Evolutionary conservation across 169 alveolate species (phyloP).

Genomic region (Sarcocystis neurona): DNA sequence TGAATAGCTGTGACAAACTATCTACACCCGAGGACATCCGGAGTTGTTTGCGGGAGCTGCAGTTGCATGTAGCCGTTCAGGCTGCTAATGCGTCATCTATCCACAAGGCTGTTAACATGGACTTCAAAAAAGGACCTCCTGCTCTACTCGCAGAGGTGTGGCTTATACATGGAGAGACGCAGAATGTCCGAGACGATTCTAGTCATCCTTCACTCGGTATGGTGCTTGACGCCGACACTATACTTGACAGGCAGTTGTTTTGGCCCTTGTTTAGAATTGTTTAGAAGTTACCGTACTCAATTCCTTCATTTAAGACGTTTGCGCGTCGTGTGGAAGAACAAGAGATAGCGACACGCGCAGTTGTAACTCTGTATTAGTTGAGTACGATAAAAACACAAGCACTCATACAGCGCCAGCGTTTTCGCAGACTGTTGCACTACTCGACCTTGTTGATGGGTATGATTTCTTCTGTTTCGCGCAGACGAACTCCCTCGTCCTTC

Average conservation of each 20-base stretch:
- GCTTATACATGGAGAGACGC: conserved; percentile 7
- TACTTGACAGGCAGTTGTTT: too few relatives aligned
- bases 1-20: not conserved
- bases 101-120: not conserved
- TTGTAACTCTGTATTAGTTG: too few relatives aligned
- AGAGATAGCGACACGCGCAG: too few relatives aligned
- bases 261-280: too few relatives aligned
- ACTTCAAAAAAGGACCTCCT: conserved; percentile 20
- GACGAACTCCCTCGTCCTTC: conserved; percentile 17
- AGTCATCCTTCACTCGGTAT: not conserved
- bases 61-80: conserved; percentile 22
- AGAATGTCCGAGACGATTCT: not conserved
- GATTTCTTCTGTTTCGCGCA: not conserved
- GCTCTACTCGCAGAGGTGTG: conserved; percentile 30
- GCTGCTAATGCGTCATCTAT: not conserved
- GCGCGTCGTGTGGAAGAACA: too few relatives aligned
- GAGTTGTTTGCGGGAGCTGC: not conserved
- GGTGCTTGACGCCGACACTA: too few relatives aligned
- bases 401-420: too few relatives aligned
- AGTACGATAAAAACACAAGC: too few relatives aligned
- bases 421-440: too few relatives aligned
- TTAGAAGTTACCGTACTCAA: too few relatives aligned
- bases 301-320: too few relatives aligned
- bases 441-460: not conserved
- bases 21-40: conserved; percentile 25